Evolutionary conservation across 768 basidiomycete genomes (phyloP).

Genomic region (Serendipita vermifera): DNA sequence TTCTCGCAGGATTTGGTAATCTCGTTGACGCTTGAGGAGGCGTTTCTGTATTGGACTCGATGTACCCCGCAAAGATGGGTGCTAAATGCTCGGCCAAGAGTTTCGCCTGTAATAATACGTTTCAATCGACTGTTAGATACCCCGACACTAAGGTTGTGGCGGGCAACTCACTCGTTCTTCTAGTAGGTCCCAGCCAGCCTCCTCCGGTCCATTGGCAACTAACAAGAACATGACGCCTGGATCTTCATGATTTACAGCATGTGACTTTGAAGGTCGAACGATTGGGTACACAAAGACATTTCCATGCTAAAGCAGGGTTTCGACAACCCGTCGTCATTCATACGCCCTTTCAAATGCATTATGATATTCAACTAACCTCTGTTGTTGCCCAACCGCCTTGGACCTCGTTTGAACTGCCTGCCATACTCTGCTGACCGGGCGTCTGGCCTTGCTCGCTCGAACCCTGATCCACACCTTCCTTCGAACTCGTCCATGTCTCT

Average conservation of each 20-base stretch:
- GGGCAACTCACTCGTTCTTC: neutral
- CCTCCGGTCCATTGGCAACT: neutral
- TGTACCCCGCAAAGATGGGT: slow-evolving; percentile 4
- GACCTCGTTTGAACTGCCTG: neutral
- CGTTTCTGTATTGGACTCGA: no score
- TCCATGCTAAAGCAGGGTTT: no score
- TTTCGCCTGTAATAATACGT: neutral
- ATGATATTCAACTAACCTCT: neutral
- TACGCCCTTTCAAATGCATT: no score
- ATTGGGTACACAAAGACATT: slow-evolving; percentile 2
- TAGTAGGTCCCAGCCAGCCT: neutral
- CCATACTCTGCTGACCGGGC: neutral
- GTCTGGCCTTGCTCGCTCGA: neutral
- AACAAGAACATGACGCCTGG: neutral
- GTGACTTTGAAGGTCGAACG: neutral
- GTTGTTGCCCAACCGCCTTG: neutral
- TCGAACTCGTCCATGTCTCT: neutral
- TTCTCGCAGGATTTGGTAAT: no score
- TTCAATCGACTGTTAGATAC: no score
- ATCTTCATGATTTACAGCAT: neutral
- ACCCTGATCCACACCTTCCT: neutral
- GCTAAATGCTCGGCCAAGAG: neutral
- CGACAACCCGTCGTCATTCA: no score
- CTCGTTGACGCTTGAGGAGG: no score
- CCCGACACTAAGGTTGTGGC: no score